Evolutionary conservation across 352 stramenopile genomes (phyloP).

Genomic region (Pythium oligandrum): DNA sequence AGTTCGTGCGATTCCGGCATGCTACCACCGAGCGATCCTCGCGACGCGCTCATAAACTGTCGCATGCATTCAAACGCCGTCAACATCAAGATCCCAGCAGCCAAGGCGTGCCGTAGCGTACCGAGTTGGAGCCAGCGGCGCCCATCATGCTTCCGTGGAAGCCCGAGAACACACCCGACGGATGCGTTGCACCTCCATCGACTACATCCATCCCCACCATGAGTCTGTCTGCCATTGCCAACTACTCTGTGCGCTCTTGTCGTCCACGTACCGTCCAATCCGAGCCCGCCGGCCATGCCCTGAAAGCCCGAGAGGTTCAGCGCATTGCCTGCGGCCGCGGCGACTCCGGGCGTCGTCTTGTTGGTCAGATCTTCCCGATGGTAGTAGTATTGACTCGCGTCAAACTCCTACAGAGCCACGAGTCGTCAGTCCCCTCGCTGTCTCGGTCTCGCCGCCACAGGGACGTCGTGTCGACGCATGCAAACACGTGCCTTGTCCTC

Average conservation of each 20-base stretch:
- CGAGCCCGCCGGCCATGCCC: conserved; percentile 23
- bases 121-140: conserved; percentile 29
- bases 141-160: conserved; percentile 48
- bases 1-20: conserved; percentile 35
- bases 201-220: neutral
- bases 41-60: no score
- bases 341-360: conserved; percentile 26
- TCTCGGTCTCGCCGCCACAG: neutral
- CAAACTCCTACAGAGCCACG: conserved; percentile 51
- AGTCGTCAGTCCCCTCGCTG: neutral
- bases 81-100: neutral
- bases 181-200: conserved; percentile 3
- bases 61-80: no score
- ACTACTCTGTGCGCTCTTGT: conserved; percentile 5
- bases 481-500: conserved; percentile 64
- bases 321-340: conserved; percentile 21
- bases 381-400: conserved; percentile 88
- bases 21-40: no score
- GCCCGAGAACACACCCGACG: conserved; percentile 23
- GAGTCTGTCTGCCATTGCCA: neutral
- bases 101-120: conserved; percentile 14
- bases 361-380: conserved; percentile 65
- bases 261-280: conserved; percentile 15
- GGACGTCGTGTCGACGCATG: neutral
- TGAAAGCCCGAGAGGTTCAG: conserved; percentile 51